Evolutionary conservation across 441 rosid genomes (phyloP).

Genomic region (Corymbia citriodora): DNA sequence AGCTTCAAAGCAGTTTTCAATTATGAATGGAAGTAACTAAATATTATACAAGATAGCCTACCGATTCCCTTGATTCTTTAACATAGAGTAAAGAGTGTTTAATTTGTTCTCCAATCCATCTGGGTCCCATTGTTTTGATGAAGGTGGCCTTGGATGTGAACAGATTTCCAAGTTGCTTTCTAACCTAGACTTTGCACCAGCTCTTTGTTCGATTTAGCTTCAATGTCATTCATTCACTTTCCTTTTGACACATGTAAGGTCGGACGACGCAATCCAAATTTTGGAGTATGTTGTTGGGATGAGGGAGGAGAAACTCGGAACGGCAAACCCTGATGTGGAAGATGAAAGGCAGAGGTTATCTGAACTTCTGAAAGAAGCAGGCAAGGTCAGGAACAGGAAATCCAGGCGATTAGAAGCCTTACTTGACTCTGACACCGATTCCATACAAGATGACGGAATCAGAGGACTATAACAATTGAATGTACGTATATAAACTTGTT

Average conservation of each 20-base stretch:
- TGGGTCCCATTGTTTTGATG: background rate
- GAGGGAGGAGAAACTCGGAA: slow-evolving; percentile 93
- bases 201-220: background rate
- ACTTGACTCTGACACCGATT: slow-evolving; percentile 39
- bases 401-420: slow-evolving; percentile 62
- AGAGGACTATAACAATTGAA: slow-evolving; percentile 14
- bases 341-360: slow-evolving; percentile 71
- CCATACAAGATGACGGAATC: slow-evolving; percentile 22
- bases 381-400: slow-evolving; percentile 62
- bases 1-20: background rate
- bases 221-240: background rate
- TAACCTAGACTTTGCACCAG: background rate
- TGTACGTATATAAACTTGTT: slow-evolving; percentile 4
- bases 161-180: background rate
- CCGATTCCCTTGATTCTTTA: background rate
- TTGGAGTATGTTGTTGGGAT: slow-evolving; percentile 69
- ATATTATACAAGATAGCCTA: background rate
- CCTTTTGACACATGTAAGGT: slow-evolving; percentile 27
- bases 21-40: background rate
- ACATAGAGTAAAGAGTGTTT: background rate
- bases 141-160: background rate
- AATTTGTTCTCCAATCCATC: background rate
- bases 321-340: slow-evolving; percentile 85
- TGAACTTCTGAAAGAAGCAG: slow-evolving; percentile 82
- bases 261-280: slow-evolving; percentile 81